These are phyloP conservation scores for Phytophthora pluvialis DNA, from an alignment of 352 stramenopile species.

Conservation along the genomic window DNA sequence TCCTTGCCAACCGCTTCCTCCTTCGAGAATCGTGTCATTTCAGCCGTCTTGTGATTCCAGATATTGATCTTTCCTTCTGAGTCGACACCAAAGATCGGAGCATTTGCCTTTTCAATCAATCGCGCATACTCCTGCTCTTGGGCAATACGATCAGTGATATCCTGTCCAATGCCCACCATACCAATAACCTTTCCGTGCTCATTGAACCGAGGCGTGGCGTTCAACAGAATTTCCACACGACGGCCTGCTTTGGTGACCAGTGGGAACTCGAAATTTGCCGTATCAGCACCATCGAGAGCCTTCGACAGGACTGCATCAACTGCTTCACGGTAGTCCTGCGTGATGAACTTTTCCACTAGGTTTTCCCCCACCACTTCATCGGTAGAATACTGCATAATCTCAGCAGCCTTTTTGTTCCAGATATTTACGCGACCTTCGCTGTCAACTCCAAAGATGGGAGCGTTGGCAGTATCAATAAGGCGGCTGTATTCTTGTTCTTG, in stretches of 20 bases:
- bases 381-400: slow-evolving; percentile 91
- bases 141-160: slow-evolving; percentile 81
- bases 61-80: slow-evolving; percentile 82
- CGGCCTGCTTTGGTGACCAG: slow-evolving; percentile 83
- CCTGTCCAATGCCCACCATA: slow-evolving; percentile 89
- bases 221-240: slow-evolving; percentile 85
- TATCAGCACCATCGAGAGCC: slow-evolving; percentile 64
- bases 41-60: slow-evolving; percentile 92
- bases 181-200: slow-evolving; percentile 82
- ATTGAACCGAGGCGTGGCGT: slow-evolving; percentile 87
- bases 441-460: slow-evolving; percentile 91
- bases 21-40: slow-evolving; percentile 89
- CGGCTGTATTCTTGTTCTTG: slow-evolving; percentile 90
- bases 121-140: slow-evolving; percentile 82
- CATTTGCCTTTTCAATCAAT: slow-evolving; percentile 91
- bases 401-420: slow-evolving; percentile 92
- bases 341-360: slow-evolving; percentile 92
- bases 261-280: slow-evolving; percentile 88
- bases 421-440: slow-evolving; percentile 84
- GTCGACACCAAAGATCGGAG: slow-evolving; percentile 91
- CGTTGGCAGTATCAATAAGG: slow-evolving; percentile 91
- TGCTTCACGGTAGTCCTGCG: slow-evolving; percentile 69
- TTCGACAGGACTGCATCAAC: slow-evolving; percentile 68
- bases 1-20: slow-evolving; percentile 90
- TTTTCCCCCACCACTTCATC: slow-evolving; percentile 90